Evolutionary conservation across 1,139 yeast genomes (phyloP).

Genomic region (Yamadazyma diddensiae): DNA sequence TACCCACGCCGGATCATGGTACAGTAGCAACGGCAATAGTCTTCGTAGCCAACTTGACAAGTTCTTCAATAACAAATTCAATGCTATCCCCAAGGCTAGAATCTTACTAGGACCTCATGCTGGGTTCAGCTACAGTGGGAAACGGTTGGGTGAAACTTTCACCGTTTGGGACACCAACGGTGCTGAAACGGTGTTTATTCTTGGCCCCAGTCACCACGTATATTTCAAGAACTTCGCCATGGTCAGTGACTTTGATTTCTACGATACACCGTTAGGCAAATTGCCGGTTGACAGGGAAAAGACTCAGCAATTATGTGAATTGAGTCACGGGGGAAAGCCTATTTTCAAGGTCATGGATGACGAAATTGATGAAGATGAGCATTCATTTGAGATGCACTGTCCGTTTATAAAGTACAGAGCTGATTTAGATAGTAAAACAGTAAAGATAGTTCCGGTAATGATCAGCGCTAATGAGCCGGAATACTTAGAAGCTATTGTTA

Average conservation of each 20-base stretch:
- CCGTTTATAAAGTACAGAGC: constrained; percentile 60
- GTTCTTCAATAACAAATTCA: constrained; percentile 21
- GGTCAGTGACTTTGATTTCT: constrained; percentile 50
- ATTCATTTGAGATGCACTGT: constrained; percentile 92
- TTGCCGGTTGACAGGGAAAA: constrained; percentile 54
- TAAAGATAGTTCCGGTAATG: constrained; percentile 74
- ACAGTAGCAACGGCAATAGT: constrained; percentile 42
- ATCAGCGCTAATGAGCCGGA: constrained; percentile 58
- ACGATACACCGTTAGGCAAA: constrained; percentile 82
- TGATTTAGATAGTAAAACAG: constrained; percentile 16
- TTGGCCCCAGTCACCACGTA: constrained; percentile 96
- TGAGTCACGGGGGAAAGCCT: constrained; percentile 2
- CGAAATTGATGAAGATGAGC: constrained; percentile 78
- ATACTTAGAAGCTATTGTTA: constrained; percentile 46
- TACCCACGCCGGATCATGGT: constrained; percentile 91
- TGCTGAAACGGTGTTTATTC: constrained; percentile 64
- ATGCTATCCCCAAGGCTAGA: constrained; percentile 53
- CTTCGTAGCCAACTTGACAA: constrained; percentile 50
- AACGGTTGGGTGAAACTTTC: constrained; percentile 74
- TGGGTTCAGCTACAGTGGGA: constrained; percentile 83
- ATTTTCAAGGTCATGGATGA: constrained; percentile 56
- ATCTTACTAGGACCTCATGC: constrained; percentile 76
- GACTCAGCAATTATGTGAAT: constrained; percentile 1
- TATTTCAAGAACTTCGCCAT: constrained; percentile 63
- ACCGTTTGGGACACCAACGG: constrained; percentile 61